phyloP scores from a whole-genome alignment of 108 stramenopile genomes.

The Cyclostephanos tholiformis region DNA sequence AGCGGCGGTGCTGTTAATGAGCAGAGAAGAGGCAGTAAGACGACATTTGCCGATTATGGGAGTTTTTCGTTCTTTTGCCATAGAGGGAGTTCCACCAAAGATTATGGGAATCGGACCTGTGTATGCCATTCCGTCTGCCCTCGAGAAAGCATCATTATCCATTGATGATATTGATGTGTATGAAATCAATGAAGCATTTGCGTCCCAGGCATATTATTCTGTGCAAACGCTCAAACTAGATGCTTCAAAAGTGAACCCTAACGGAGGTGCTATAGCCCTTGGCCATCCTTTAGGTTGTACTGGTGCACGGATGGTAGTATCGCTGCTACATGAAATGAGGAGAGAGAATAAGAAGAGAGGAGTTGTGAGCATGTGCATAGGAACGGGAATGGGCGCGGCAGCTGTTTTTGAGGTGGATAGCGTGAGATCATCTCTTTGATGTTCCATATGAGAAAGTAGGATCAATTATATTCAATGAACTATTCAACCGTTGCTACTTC shows the following conservation, averaged over 20 bases:
- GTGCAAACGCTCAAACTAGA: slow-evolving; percentile 66
- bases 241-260: slow-evolving; percentile 88
- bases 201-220: slow-evolving; percentile 86
- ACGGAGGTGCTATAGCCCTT: slow-evolving; percentile 96
- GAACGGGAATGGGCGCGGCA: slow-evolving; percentile 97
- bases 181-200: slow-evolving; percentile 99
- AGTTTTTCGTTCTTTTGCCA: slow-evolving; percentile 79
- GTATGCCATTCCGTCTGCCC: slow-evolving; percentile 89
- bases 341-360: slow-evolving; percentile 70
- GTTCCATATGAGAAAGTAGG: neutral
- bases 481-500: neutral
- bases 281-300: slow-evolving; percentile 97
- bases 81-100: slow-evolving; percentile 88
- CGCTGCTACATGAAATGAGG: slow-evolving; percentile 87
- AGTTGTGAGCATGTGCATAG: slow-evolving; percentile 95
- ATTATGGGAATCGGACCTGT: slow-evolving; percentile 96
- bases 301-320: slow-evolving; percentile 91
- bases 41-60: slow-evolving; percentile 79
- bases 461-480: too few species aligned
- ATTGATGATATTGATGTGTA: slow-evolving; percentile 88
- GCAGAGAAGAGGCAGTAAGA: slow-evolving; percentile 64
- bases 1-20: slow-evolving; percentile 92
- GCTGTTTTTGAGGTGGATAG: slow-evolving; percentile 89
- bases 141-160: slow-evolving; percentile 57
- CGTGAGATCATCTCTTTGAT: slow-evolving; percentile 31